These are phyloP conservation scores for Mycena vulgaris DNA, from an alignment of 768 basidiomycete species.

Conservation along the genomic window DNA sequence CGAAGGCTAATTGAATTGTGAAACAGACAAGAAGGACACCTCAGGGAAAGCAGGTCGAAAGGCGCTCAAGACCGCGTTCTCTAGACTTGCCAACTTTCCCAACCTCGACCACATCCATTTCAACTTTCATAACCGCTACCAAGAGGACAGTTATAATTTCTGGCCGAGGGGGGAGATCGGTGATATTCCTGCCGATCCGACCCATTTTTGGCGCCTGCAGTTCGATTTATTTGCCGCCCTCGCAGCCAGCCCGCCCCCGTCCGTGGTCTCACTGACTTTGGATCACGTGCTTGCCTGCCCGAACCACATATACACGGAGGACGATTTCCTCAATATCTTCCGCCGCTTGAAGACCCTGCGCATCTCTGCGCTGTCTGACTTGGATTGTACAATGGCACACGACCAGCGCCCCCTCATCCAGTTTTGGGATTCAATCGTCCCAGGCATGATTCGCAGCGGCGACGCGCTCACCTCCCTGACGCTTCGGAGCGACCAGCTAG, in stretches of 20 bases:
- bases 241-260: not conserved
- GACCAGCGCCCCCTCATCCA: not conserved
- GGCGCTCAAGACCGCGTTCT: not conserved
- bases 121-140: not conserved
- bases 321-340: conserved; percentile 1
- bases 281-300: not conserved
- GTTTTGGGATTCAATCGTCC: conserved; percentile 14
- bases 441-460: conserved; percentile 11
- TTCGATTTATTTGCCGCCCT: not conserved
- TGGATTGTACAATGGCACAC: not conserved
- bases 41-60: not conserved
- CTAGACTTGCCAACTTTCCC: not conserved
- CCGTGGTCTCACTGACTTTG: not conserved
- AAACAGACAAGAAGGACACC: not conserved
- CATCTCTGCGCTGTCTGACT: not conserved
- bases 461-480: conserved; percentile 1
- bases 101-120: not conserved
- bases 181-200: not conserved
- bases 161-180: no score
- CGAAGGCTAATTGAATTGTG: no score
- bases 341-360: not conserved
- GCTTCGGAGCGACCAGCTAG: conserved; percentile 10
- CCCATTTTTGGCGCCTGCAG: conserved; percentile 13
- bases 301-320: not conserved
- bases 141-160: not conserved